These are phyloP conservation scores for Apiospora malaysiana DNA, from an alignment of 2,329 filamentous ascomycete genomes.

Conservation along the genomic window DNA sequence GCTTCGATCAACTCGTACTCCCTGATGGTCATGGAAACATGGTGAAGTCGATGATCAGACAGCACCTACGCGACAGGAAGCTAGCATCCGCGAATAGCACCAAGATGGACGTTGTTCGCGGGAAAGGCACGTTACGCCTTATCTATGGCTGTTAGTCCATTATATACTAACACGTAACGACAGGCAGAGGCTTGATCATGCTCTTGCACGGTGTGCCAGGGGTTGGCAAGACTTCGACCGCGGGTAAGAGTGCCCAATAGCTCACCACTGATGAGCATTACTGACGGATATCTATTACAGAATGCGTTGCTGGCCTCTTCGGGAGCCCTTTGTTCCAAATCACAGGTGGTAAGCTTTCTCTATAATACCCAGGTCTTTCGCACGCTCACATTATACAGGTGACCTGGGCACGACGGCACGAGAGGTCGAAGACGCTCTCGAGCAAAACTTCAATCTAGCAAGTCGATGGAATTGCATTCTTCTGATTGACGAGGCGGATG, in stretches of 20 bases:
- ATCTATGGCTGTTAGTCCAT: neutral
- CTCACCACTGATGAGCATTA: no score
- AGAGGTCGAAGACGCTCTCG: conserved; percentile 36
- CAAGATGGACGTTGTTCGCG: neutral
- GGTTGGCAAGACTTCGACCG: neutral
- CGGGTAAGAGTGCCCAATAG: no score
- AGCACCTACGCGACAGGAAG: neutral
- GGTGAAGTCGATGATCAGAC: conserved; percentile 3
- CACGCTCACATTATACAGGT: no score
- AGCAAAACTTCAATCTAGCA: conserved; percentile 18
- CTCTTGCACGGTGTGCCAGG: neutral
- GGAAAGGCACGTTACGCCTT: no score
- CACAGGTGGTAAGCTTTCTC: conserved; percentile 34
- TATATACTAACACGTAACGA: neutral
- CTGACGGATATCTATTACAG: no score
- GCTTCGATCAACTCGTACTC: neutral
- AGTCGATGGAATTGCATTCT: conserved; percentile 7
- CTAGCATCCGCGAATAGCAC: no score
- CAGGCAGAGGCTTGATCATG: conserved; percentile 5
- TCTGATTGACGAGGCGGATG: neutral
- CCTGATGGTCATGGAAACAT: neutral
- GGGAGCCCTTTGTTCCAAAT: conserved; percentile 29
- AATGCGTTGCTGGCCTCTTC: conserved; percentile 27
- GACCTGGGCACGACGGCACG: conserved; percentile 36
- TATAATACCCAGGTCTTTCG: no score